Evolutionary conservation across 768 basidiomycete species (phyloP).

Genomic region (Lepiota brunneoincarnata): DNA sequence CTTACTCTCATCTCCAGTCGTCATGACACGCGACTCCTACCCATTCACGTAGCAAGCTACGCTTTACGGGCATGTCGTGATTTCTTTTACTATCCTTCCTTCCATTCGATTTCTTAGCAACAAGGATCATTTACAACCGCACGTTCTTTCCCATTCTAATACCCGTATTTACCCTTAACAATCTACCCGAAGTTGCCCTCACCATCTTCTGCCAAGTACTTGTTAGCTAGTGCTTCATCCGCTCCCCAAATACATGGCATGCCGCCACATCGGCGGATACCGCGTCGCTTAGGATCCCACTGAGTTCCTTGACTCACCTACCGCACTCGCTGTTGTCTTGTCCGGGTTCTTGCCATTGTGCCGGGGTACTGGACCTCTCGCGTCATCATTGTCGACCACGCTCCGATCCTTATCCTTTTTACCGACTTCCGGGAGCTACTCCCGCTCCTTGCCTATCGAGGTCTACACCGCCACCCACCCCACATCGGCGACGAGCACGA

Average conservation of each 20-base stretch:
- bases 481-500: slow-evolving; percentile 2
- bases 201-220: slow-evolving; percentile 11
- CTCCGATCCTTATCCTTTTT: no score
- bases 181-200: slow-evolving; percentile 13
- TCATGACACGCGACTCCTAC: no score
- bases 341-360: slow-evolving; percentile 7
- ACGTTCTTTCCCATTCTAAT: no score
- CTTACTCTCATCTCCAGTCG: no score
- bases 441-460: slow-evolving; percentile 10
- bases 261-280: neutral
- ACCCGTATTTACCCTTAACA: no score
- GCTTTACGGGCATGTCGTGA: no score
- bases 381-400: slow-evolving; percentile 4
- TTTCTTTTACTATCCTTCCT: no score
- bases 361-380: slow-evolving; percentile 14
- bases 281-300: slow-evolving; percentile 11
- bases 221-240: neutral
- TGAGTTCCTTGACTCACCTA: neutral
- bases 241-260: neutral
- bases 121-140: no score
- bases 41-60: no score
- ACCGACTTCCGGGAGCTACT: neutral
- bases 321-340: slow-evolving; percentile 6
- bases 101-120: no score
- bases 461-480: slow-evolving; percentile 8